Evolutionary conservation across 148 eudicot genomes (phyloP).

Genomic region (Drosera capensis): DNA sequence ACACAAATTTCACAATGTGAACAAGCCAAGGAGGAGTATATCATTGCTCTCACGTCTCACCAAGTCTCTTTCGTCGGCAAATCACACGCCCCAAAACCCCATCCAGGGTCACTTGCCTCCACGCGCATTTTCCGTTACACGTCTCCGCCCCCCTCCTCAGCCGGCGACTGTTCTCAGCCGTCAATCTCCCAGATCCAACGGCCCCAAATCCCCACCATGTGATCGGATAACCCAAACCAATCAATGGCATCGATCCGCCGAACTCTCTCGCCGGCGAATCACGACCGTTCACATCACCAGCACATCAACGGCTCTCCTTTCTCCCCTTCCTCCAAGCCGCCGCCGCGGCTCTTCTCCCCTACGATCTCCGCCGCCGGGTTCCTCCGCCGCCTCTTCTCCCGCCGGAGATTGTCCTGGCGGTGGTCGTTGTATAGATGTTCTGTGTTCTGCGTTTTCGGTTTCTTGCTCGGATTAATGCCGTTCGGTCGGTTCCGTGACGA

Average conservation of each 20-base stretch:
- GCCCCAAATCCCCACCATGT: too few relatives aligned
- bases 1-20: too few relatives aligned
- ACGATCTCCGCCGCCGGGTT: conserved; percentile 7
- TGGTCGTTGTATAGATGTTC: conserved; percentile 42
- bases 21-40: too few relatives aligned
- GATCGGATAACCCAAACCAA: too few relatives aligned
- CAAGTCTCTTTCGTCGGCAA: too few relatives aligned
- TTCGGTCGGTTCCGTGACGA: conserved; percentile 39
- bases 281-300: conserved; percentile 27
- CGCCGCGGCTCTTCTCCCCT: conserved; percentile 24
- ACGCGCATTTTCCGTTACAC: too few relatives aligned
- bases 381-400: too few relatives aligned
- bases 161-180: neutral
- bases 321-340: conserved; percentile 29
- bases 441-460: conserved; percentile 45
- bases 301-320: conserved; percentile 39
- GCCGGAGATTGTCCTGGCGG: conserved; percentile 37
- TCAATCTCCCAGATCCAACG: too few relatives aligned
- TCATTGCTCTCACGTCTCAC: too few relatives aligned
- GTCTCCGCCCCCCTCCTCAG: too few relatives aligned
- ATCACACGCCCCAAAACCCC: too few relatives aligned
- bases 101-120: too few relatives aligned
- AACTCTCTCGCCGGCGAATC: conserved; percentile 45
- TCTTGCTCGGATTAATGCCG: conserved; percentile 56
- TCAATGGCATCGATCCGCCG: conserved; percentile 84